Base-by-base conservation (phyloP, 2,329 filamentous ascomycete species). In the Xylaria sp. region DNA sequence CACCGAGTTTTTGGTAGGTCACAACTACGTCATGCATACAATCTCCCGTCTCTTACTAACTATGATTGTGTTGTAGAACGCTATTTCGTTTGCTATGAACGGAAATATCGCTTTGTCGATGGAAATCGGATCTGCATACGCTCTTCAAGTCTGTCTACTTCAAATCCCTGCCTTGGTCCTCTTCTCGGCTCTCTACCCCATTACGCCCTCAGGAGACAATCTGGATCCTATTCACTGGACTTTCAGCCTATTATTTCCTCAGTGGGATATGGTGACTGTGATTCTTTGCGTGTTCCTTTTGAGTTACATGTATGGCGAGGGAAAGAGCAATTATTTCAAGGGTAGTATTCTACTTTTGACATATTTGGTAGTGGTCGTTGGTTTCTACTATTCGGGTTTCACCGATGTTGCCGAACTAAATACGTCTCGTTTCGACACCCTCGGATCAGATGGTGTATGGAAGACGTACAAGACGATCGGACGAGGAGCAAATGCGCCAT, bases 261-360 rank as follows among this genome's bases (percentile, higher is more conserved):
- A 99, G 79, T 99, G 95, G 95, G 96, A 99, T 78, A 96, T 99
- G 93, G 90, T 98, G 13, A 97, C 93, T 0, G 93, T 98, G 17
- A 97, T 98, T 66, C 82, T 99, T 17, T 97, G 95, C 75, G 94
- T 99, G 20, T 97, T 99, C 82, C 83, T 99, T 63, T 88, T 99
- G 71, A 97, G 94, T 75, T 97, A 98, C 83, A 95, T 99, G 84
- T 97, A 98, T 74, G 93, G 95, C 58, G 96, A 99, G 81, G 96
- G 96, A 45, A 99, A 99, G 88, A 98, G 94, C 84, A 99, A 99
- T 80, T 99, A 99, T 81, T 99, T 99, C 88, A 99, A 99, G 83
- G 96, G 96, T 58, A 97, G 93, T 71, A 97, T 98, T 73, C 85
- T 99, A 59, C 89, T 98, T 70, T 83, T 99, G 57, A 96, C 93